phyloP scores from a whole-genome alignment of 2,329 filamentous ascomycete genomes.

The Verticillium zaregamsianum region DNA sequence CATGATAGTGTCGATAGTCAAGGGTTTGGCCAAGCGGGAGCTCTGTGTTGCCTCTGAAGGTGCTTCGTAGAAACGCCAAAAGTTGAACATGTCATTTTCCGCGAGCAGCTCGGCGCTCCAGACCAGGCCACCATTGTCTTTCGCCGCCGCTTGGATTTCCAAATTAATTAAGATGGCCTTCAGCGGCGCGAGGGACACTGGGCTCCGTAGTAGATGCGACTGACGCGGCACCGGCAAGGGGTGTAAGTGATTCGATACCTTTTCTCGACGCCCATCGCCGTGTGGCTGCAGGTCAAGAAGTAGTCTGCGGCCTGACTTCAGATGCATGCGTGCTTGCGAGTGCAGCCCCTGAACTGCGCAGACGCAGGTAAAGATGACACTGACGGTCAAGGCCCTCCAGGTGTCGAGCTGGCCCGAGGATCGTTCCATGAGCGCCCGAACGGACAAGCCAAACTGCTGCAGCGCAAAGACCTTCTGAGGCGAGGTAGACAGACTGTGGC shows the following conservation, averaged over 20 bases:
- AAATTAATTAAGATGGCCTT: constrained; percentile 1
- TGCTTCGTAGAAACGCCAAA: constrained; percentile 7
- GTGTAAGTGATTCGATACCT: neutral
- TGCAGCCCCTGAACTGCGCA: constrained; percentile 14
- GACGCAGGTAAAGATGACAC: constrained; percentile 16
- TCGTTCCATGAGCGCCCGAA: constrained; percentile 7
- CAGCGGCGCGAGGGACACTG: neutral
- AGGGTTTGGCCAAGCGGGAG: neutral
- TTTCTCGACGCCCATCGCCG: neutral
- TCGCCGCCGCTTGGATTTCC: constrained; percentile 1
- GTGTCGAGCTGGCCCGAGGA: constrained; percentile 1
- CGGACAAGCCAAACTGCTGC: constrained; percentile 13
- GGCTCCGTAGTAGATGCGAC: neutral
- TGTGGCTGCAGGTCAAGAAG: constrained; percentile 3
- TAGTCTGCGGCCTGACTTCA: constrained; percentile 6
- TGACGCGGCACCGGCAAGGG: neutral
- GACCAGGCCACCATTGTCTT: constrained; percentile 1
- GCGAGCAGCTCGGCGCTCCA: neutral
- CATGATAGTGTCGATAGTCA: neutral
- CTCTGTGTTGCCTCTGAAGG: neutral
- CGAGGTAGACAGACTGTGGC: neutral
- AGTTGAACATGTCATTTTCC: constrained; percentile 1
- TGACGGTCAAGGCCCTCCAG: constrained; percentile 10
- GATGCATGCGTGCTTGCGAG: constrained; percentile 8
- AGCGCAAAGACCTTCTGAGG: constrained; percentile 5